A percentile compares a stretch with the other conserved stretches of the same genome.
Conservation (phyloP, 495 filamentous ascomycete species). For the Penicillium coprophilum region DNA sequence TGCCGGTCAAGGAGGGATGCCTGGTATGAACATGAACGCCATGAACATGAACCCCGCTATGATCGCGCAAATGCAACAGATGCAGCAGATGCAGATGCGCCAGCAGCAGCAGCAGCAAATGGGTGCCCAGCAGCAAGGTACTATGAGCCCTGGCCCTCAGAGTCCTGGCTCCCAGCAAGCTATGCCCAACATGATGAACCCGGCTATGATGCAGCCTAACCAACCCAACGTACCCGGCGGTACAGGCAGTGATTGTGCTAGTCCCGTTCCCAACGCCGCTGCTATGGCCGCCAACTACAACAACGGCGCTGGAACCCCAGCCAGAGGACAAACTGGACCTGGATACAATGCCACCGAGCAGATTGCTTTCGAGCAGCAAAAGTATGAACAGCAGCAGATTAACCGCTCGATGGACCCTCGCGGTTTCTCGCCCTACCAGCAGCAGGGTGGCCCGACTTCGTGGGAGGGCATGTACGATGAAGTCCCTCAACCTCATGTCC, state of each 20-base stretch:
- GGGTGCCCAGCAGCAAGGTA: conserved; percentile 48
- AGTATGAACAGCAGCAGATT: conserved; percentile 75
- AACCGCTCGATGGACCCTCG: conserved; percentile 46
- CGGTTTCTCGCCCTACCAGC: conserved; percentile 50
- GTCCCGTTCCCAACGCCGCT: conserved; percentile 14
- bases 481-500: conserved; percentile 80
- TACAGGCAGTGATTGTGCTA: conserved; percentile 19
- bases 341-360: conserved; percentile 74
- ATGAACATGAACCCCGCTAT: conserved; percentile 85
- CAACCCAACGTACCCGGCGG: conserved; percentile 24
- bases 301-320: conserved; percentile 12
- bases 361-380: conserved; percentile 82
- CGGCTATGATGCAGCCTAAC: conserved; percentile 71
- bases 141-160: conserved; percentile 50
- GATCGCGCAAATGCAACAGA: conserved; percentile 77
- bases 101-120: conserved; percentile 35
- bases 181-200: conserved; percentile 56
- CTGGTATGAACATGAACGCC: conserved; percentile 61
- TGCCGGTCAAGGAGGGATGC: conserved; percentile 45
- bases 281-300: conserved; percentile 29
- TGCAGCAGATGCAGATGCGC: conserved; percentile 61
- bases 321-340: conserved; percentile 38
- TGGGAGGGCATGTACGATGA: conserved; percentile 99
- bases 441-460: conserved; percentile 66
- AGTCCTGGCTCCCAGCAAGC: conserved; percentile 37